Conservation (phyloP, 164 flowering plant species). For the Vitis amurensis region DNA sequence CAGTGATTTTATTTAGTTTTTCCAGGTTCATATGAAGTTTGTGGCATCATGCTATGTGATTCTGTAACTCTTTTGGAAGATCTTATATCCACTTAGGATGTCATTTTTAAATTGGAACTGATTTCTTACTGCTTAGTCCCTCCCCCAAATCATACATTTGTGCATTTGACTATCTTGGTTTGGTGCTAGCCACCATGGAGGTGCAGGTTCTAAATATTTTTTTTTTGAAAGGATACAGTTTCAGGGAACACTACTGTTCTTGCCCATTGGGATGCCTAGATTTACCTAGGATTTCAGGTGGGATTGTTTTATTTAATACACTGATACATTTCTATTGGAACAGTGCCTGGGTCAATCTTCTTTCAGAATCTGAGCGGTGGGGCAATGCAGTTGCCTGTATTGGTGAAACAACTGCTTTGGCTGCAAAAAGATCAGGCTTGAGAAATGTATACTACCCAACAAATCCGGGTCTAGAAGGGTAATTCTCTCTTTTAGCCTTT, state of each 20-base stretch:
- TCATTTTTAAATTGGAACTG: no score
- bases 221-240: no score
- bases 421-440: constrained; percentile 73
- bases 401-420: constrained; percentile 91
- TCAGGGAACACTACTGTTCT: no score
- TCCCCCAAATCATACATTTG: not conserved
- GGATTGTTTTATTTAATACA: not conserved
- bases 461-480: constrained; percentile 94
- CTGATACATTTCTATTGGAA: constrained; percentile 11
- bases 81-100: no score
- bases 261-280: not conserved
- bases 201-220: no score
- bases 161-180: not conserved
- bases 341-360: constrained; percentile 84
- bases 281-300: not conserved
- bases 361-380: constrained; percentile 55
- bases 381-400: constrained; percentile 81
- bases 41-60: not conserved
- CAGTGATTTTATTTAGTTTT: not conserved
- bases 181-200: not conserved
- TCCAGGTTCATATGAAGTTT: not conserved
- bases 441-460: constrained; percentile 70
- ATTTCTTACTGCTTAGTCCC: not conserved
- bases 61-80: not conserved
- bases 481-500: constrained; percentile 13